Evolutionary conservation across 148 eudicot species (phyloP), one percentile per base, ranked within the genome.

Genomic region (Rheum nobile): DNA sequence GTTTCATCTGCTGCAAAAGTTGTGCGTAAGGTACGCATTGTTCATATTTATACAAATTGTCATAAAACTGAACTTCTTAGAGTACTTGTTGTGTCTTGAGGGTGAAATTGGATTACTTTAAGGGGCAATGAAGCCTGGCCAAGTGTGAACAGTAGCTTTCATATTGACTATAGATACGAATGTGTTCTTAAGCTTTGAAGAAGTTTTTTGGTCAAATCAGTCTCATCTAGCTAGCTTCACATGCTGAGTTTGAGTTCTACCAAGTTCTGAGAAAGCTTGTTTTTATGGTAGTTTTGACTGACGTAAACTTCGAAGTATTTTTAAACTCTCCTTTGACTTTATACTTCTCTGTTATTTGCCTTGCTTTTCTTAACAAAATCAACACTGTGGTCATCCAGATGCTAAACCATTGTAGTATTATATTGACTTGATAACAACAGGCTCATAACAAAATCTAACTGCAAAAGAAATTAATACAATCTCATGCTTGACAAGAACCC

Each of bases 1-100:
- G 94, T 77, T 24, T 72, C 90, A 52, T 83, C 97, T 43, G 97
- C n/a, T n/a, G n/a, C n/a, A n/a, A n/a, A 95, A 87, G 98, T 95
- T 79, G 98, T 95, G 54, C 89, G 89, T 32, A 95, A 91, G 97
- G 98, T 91, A 77, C 43, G 8, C 43, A 9, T 1, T 37, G 26
- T 65, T 28, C 26, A 38, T 67, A 37, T 39, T 19, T 29, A 4
- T 37, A 46, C 63, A 17, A 43, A 8, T 11, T 28, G 0, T 2
- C 26, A 6, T n/a, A 21, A 52, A n/a, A n/a, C 21, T 52, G 21
- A 21, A 52, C 59, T 52, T 52, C 59, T 26, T 57, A 24, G 32
- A 57, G 29, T 10, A 57, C 12, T 8, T 19, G 8, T 57, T 26
- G 13, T 55, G 46, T 43, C 65, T 57, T 26, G 38, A 13, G 37